Evolutionary conservation across 768 basidiomycete genomes (phyloP), one percentile per base, ranked within the genome.

Genomic region (Xerocomellus dryophilus): DNA sequence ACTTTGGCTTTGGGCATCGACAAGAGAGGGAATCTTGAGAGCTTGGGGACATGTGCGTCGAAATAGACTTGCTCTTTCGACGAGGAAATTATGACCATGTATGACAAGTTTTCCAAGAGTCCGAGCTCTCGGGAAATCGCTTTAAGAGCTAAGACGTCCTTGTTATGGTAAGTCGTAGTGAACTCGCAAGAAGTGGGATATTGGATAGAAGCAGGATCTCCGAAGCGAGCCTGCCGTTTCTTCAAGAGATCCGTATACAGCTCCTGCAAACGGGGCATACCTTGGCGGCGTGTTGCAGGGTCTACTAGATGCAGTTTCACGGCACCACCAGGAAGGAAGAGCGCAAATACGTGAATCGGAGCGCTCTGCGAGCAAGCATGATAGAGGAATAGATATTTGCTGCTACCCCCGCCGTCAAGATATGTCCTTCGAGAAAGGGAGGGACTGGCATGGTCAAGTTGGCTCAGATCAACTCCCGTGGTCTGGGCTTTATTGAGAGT

Each of bases 251-350:
- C 87, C 1, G 62, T 58, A 64, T 98, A 99, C 25, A 80, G 75
- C 48, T 90, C 86, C 29, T 83, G 74, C n/a, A 98, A 78, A 43
- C 84, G 85, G 6, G 84, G 76, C 29, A 98, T 83, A 6, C 85
- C 81, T 63, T 96, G 93, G 41, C 93, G 84, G 36, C 85, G 84
- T n/a, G 84, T 82, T 15, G 93, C 93, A 36, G 86, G 86, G 68
- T 98, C 97, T 51, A 98, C 94, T 47, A 97, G 74, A 67, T 93
- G 94, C 3, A 98, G 75, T 62, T 85, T 88, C 35, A 86, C 85
- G 10, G 72, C 58, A 0, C 86, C 86, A 27, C 68, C 74, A 0
- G 93, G 92, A 34, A 86, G 76, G 75, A 98, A 96, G 31, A 97
- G 75, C 0, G 88, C 88, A 63, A 96, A 94, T 17, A 97, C 82